phyloP scores from a whole-genome alignment of 257 asterid species.

The Solanum paucissectum region DNA sequence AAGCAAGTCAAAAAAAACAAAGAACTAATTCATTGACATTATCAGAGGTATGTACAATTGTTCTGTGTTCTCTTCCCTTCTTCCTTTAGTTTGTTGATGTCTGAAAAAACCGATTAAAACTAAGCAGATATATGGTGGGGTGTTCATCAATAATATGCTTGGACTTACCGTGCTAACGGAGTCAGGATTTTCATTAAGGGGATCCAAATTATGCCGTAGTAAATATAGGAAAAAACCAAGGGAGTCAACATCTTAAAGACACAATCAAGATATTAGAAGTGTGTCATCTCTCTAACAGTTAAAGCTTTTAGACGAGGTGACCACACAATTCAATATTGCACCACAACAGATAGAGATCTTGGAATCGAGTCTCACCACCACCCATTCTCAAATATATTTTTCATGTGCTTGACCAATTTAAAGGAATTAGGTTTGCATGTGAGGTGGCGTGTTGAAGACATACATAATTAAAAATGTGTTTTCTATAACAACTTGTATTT shows the following conservation, averaged over 20 bases:
- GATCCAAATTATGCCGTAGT: background rate
- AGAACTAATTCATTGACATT: constrained; percentile 47
- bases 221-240: background rate
- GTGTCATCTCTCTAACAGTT: too few relatives aligned
- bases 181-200: too few relatives aligned
- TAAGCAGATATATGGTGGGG: constrained; percentile 50
- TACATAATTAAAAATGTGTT: background rate
- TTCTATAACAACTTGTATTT: background rate
- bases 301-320: too few relatives aligned
- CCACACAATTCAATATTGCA: too few relatives aligned
- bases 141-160: constrained; percentile 42
- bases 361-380: too few relatives aligned
- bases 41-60: constrained; percentile 35
- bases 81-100: background rate
- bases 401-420: too few relatives aligned
- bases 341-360: too few relatives aligned
- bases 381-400: too few relatives aligned
- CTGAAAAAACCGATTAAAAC: background rate
- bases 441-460: too few relatives aligned
- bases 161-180: constrained; percentile 25
- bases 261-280: too few relatives aligned
- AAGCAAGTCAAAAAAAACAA: constrained; percentile 34
- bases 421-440: too few relatives aligned
- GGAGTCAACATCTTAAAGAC: background rate
- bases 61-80: background rate